Conservation (phyloP, 768 basidiomycete genomes). For the Paxillus involutus region DNA sequence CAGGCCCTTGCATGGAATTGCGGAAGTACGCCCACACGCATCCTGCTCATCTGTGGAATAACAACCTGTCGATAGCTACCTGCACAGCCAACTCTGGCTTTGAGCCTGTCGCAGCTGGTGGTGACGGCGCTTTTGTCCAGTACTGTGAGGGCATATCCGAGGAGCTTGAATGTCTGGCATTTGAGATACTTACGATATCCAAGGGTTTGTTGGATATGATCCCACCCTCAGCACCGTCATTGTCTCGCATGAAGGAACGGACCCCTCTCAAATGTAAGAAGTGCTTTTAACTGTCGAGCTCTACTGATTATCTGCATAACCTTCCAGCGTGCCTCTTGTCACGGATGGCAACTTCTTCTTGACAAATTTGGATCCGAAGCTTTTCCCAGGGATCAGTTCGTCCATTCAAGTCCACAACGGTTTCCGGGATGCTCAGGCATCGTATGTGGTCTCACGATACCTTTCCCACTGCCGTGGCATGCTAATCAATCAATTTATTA, state of each 20-base stretch:
- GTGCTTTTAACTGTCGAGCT: not conserved
- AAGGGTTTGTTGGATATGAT: conserved; percentile 58
- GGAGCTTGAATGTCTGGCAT: not conserved
- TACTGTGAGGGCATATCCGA: conserved; percentile 33
- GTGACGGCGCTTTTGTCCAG: conserved; percentile 39
- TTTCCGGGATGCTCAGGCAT: conserved; percentile 44
- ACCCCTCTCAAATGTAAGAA: conserved; percentile 30
- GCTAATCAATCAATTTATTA: not conserved
- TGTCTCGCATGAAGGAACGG: conserved; percentile 38
- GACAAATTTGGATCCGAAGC: conserved; percentile 31
- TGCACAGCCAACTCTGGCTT: conserved; percentile 45
- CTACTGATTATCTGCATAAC: not conserved
- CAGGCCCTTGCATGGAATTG: conserved; percentile 45
- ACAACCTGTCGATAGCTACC: conserved; percentile 23
- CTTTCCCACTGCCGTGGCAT: too few species aligned
- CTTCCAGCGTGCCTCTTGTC: conserved; percentile 33
- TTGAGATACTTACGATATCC: not conserved
- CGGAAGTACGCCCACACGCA: conserved; percentile 36
- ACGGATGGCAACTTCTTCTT: conserved; percentile 44
- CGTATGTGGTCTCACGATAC: conserved; percentile 30
- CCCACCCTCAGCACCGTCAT: conserved; percentile 36
- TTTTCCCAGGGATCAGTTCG: conserved; percentile 52
- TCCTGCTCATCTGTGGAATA: too few species aligned
- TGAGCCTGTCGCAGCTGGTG: conserved; percentile 43
- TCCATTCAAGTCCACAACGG: conserved; percentile 46